Base-by-base conservation (phyloP, 495 filamentous ascomycete species). In the Annulohypoxylon maeteangense region DNA sequence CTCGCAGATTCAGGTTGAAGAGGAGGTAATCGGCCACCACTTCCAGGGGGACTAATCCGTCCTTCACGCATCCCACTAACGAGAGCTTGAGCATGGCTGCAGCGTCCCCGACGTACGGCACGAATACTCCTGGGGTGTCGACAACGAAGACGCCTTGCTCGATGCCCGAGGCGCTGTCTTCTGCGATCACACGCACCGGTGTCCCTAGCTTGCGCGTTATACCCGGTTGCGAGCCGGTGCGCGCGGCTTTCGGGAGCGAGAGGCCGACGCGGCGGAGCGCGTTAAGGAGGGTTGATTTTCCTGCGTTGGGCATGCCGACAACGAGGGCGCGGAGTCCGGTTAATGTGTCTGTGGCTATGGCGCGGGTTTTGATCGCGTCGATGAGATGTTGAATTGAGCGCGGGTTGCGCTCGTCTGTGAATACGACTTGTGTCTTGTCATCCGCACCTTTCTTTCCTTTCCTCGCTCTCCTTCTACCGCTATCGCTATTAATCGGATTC, bases 271-370 rank as follows among this genome's bases (percentile, higher is more conserved):
- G 85, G 8, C 96, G 91, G 40, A 99, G 84, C 27, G 90, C 86
- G 78, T 99, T 99, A 23, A 99, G 88, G 12, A 99, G 84, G 0
- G 95, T 93, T 22, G 92, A 96, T 79, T 99, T 93, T 1, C 91
- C 95, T 0, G 95, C 92, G 79, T 99, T 99, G 5, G 95, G 95
- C 95, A 99, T 98, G 27, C 95, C 95, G 16, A 98, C 94, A 0
- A 98, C 87, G 77, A 99, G 85, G 59, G 93, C 87, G 25, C 93
- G 89, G 58, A 91, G 87, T 1, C 93, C 93, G 6, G 79, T 78
- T 4, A 85, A 71, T 10, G 53, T 55, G 55, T 83, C 77, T 36
- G 71, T 62, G 1, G 74, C 72, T 40, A 65, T 67, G 3, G 81
- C 81, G 55, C 77, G 70, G 11, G 34, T 42, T 38, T 78, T 79